These are phyloP conservation scores for Hyphopichia pseudoburtonii DNA, from an alignment of 1,139 yeast species.

Conservation along the genomic window DNA sequence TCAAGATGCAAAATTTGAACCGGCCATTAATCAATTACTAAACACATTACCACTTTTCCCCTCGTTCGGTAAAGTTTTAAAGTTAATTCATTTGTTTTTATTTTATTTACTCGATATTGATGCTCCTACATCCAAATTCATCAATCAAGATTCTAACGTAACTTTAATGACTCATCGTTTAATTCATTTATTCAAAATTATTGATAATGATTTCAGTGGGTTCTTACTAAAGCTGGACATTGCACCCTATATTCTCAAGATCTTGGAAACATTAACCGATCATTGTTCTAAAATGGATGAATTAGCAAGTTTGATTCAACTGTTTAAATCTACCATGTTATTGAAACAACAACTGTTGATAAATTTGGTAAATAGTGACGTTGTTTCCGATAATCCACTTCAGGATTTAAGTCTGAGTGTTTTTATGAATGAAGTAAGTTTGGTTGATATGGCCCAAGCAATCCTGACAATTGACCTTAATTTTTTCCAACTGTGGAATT, in stretches of 20 bases:
- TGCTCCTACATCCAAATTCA: conserved; percentile 4
- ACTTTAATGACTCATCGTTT: conserved; percentile 42
- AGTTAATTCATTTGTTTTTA: conserved; percentile 24
- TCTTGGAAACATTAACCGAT: conserved; percentile 29
- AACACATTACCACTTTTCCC: conserved; percentile 66
- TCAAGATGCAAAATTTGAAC: conserved; percentile 14
- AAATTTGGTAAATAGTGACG: conserved; percentile 23
- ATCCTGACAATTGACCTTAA: conserved; percentile 57
- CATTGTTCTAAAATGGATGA: conserved; percentile 5
- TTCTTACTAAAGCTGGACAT: conserved; percentile 39
- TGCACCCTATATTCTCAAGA: conserved; percentile 38
- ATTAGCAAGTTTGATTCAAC: conserved; percentile 9
- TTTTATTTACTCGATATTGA: background rate
- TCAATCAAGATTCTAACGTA: conserved; percentile 5
- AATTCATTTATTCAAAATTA: conserved; percentile 30
- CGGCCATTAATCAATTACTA: conserved; percentile 46
- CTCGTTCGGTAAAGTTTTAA: conserved; percentile 53
- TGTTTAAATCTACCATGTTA: conserved; percentile 35
- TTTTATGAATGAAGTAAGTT: conserved; percentile 43
- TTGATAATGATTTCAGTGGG: conserved; percentile 38
- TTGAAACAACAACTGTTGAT: conserved; percentile 37
- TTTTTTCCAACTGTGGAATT: conserved; percentile 70
- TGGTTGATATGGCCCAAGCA: conserved; percentile 52
- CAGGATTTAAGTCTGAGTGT: conserved; percentile 33
- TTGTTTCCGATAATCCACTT: conserved; percentile 24